Conservation (phyloP, 2,329 filamentous ascomycete genomes). For the Fusarium subtropicale region DNA sequence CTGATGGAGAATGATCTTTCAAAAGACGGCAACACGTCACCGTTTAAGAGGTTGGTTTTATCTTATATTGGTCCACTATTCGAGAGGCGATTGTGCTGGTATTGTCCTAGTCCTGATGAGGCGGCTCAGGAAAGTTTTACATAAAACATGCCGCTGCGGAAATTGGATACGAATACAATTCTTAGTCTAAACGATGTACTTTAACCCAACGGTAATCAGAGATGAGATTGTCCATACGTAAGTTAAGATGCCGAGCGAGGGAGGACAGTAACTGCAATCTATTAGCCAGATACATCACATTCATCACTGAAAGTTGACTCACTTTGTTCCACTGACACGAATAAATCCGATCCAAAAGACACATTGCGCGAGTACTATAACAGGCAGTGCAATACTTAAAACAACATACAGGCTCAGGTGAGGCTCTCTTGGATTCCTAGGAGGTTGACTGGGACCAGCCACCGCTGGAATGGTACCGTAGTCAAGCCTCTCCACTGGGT, state of each 20-base stretch:
- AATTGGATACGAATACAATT: no score
- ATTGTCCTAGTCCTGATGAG: no score
- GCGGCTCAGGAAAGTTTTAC: no score
- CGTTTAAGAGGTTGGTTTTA: no score
- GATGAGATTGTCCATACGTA: neutral
- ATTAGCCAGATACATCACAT: neutral
- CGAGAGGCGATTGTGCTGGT: no score
- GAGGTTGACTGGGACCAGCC: neutral
- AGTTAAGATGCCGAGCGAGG: accelerated
- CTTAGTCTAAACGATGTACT: neutral
- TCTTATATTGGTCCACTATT: no score
- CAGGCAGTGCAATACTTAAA: neutral
- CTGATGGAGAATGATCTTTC: neutral
- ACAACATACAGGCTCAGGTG: neutral
- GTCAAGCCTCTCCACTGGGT: neutral
- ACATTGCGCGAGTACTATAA: slow-evolving; percentile 19
- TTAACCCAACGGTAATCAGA: neutral
- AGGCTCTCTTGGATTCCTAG: accelerated
- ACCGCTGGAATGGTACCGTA: neutral
- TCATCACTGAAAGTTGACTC: accelerated
- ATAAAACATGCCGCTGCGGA: no score
- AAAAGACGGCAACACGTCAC: no score
- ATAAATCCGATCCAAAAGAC: slow-evolving; percentile 34
- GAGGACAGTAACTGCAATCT: neutral
- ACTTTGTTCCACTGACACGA: slow-evolving; percentile 9